Evolutionary conservation across 768 basidiomycete species (phyloP).

Genomic region (Mycena leptocephala): DNA sequence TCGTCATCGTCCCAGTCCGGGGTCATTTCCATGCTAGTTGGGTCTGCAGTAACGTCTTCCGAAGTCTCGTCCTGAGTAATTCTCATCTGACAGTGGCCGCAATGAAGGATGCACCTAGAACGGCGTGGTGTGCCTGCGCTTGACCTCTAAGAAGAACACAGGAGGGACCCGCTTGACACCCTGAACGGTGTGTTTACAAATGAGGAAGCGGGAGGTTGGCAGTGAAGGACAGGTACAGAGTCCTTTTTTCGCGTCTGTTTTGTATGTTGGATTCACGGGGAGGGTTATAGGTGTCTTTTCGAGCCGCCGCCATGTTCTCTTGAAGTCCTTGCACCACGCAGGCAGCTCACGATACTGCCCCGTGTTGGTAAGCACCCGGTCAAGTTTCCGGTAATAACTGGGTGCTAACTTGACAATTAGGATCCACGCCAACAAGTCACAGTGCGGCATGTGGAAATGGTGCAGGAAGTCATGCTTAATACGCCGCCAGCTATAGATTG

Average conservation of each 20-base stretch:
- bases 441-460: conserved; percentile 48
- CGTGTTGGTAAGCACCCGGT: conserved; percentile 33
- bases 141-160: no score
- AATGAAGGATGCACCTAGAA: no score
- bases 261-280: conserved; percentile 30
- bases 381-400: conserved; percentile 43
- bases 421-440: conserved; percentile 53
- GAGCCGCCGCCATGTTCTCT: conserved; percentile 37
- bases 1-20: neutral
- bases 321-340: conserved; percentile 46
- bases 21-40: neutral
- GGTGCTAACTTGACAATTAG: conserved; percentile 49
- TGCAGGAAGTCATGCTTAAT: conserved; percentile 55
- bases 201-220: conserved; percentile 39
- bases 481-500: conserved; percentile 45
- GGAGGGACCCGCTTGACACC: no score
- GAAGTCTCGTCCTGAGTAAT: neutral
- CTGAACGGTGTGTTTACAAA: conserved; percentile 49
- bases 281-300: conserved; percentile 34
- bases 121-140: no score
- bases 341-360: conserved; percentile 40
- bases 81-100: neutral
- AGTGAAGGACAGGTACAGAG: conserved; percentile 45
- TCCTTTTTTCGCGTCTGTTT: conserved; percentile 2
- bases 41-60: neutral